Evolutionary conservation across 2,329 filamentous ascomycete species (phyloP), one percentile per base, ranked within the genome.

Genomic region (Penicillium janthinellum): DNA sequence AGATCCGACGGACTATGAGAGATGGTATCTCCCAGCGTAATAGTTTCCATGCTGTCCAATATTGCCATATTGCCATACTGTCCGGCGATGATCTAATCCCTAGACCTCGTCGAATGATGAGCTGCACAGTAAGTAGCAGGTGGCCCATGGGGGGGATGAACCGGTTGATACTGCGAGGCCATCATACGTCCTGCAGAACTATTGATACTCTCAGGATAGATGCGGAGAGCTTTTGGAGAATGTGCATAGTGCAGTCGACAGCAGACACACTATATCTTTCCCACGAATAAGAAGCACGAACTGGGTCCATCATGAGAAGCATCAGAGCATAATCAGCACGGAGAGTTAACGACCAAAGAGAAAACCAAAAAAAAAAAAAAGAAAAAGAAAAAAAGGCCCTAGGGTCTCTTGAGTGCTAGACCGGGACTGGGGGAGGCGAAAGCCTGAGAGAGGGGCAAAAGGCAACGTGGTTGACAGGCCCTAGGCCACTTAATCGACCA

Each of bases 381-480:
- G 20, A 22, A 38, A 25, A 20, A 20, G 2, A 20, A 20, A 20
- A 20, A 20, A 20, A 20, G 20, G 20, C 20, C 20, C 20, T 20
- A 20, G 20, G 20, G 20, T 20, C 20, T 20, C 20, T 8, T 14
- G 10, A 17, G 28, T 35, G 4, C 47, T n/a, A 57, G 47, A 51
- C 47, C 34, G 17, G 8, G 38, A 35, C 11, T 20, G 22, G 48
- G 56, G 25, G 48, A 49, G 25, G 22, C 38, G 25, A 38, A 14
- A 6, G 15, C 22, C 44, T 25, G 20, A 45, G 4, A 39, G 42
- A 45, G 42, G 52, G 38, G 52, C 28, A 28, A 35, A 34, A 41
- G 54, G 38, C 63, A 63, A 63, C 63, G 63, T 65, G 63, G 63
- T 65, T 65, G 63, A 65, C 63, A 65, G 62, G 45, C 45, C 45